Evolutionary conservation across 352 stramenopile species (phyloP), one percentile per base, ranked within the genome.

Genomic region (Globisporangium acanthophoron): DNA sequence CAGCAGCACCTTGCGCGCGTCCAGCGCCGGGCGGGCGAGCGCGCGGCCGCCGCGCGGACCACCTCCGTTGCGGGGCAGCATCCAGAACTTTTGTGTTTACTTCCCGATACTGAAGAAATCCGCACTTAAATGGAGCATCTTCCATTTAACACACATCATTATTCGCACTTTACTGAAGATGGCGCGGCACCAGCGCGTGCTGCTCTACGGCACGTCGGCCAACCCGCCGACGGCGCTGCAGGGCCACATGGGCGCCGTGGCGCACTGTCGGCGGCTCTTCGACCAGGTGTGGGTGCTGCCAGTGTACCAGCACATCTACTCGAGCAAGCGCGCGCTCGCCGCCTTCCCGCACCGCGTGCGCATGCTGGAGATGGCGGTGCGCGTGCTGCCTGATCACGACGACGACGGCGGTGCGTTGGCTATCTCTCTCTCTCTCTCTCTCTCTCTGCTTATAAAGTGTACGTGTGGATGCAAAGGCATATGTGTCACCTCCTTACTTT

Each of bases 261-360:
- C 78, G 49, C 74, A 87, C 62, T 90, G 74, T 52, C 72, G 65
- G 12, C 27, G 57, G 27, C 54, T 84, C 37, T 93, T 88, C 52
- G 87, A 96, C 57, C 81, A 96, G 66, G 71, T 96, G 40, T 96
- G 88, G 88, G 56, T 96, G n/a, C 52, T 96, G 52, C 88, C 88
- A 11, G 88, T 96, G 55, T 96, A 90, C 63, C 80, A 89, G 58
- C 88, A 96, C 69, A 95, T 96, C 56, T 96, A 90, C 66, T 77
- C 71, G 24, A 80, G 57, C 54, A 96, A 96, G 71, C 71, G 73
- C 39, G 52, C 80, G 46, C 77, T 96, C 47, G 85, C 79, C 39
- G 64, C 76, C 3, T 96, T 96, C 66, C 56, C 77, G 5, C 67
- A 94, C 56, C 82, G 88, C 56, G 54, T 95, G 27, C 54, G 59